Evolutionary conservation across 2,329 filamentous ascomycete species (phyloP).

Genomic region (Fonsecaea multimorphosa): DNA sequence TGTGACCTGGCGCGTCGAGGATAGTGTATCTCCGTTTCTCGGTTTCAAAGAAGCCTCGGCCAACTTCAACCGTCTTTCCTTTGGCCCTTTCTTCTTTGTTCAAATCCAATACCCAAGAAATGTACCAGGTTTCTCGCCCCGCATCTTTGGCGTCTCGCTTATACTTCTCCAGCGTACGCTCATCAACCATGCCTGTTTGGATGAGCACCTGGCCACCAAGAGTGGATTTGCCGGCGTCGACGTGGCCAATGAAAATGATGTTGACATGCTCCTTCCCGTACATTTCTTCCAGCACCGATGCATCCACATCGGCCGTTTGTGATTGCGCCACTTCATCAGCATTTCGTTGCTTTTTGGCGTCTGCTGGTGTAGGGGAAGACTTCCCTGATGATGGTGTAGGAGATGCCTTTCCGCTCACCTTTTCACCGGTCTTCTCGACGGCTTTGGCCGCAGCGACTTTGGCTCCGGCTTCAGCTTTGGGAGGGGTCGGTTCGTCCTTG

Average conservation of each 20-base stretch:
- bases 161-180: conserved; percentile 97
- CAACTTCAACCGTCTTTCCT: conserved; percentile 98
- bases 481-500: conserved; percentile 55
- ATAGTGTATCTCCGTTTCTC: conserved; percentile 96
- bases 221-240: conserved; percentile 97
- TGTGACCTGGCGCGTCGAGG: conserved; percentile 94
- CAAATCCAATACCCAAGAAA: conserved; percentile 97
- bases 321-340: conserved; percentile 85
- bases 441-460: conserved; percentile 89
- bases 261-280: conserved; percentile 91
- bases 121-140: conserved; percentile 96
- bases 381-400: conserved; percentile 83
- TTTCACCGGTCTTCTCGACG: conserved; percentile 83
- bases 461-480: conserved; percentile 68
- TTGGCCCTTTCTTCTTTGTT: conserved; percentile 96
- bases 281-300: conserved; percentile 88
- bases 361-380: conserved; percentile 72
- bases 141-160: conserved; percentile 95
- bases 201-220: conserved; percentile 93
- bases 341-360: conserved; percentile 69
- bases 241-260: conserved; percentile 97
- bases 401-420: conserved; percentile 76
- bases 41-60: conserved; percentile 94
- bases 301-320: conserved; percentile 77
- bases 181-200: conserved; percentile 97